Evolutionary conservation across 179 eudicot species (phyloP).

Genomic region (Heliamphora pulchella): DNA sequence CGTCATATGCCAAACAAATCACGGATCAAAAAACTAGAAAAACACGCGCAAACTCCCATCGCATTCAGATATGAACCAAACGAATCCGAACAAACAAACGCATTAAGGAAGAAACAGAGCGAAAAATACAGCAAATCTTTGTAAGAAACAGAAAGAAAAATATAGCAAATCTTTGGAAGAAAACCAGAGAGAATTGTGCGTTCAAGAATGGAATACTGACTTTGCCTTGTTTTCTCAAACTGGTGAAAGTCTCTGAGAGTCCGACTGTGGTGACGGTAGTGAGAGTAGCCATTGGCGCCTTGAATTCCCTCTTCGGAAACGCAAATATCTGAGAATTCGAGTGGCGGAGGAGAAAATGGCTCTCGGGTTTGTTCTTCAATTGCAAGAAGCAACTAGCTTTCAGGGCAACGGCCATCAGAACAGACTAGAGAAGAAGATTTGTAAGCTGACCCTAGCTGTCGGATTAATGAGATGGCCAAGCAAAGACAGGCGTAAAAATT

Average conservation of each 20-base stretch:
- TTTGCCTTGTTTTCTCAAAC: conserved; percentile 48
- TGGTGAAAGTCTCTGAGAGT: conserved; percentile 60
- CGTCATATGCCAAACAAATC: not conserved
- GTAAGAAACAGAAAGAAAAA: not conserved
- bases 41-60: not conserved
- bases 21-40: not conserved
- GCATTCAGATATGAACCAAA: not conserved
- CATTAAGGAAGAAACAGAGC: not conserved
- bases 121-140: not conserved
- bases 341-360: not conserved
- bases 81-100: not conserved
- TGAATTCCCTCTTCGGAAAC: conserved; percentile 21
- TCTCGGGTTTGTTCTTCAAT: conserved; percentile 19
- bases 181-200: not conserved
- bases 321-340: conserved; percentile 18
- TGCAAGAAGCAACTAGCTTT: conserved; percentile 32
- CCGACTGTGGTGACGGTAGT: conserved; percentile 35
- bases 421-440: not conserved
- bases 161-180: not conserved
- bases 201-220: conserved; percentile 22
- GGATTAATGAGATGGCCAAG: too few species aligned
- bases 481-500: too few species aligned
- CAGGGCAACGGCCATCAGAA: conserved; percentile 31
- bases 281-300: conserved; percentile 48
- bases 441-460: too few species aligned